Percentiles rank a stretch among this genome's conserved stretches.
Evolutionary conservation across 2,329 filamentous ascomycete genomes (phyloP).

Genomic region (Colletotrichum simmondsii): DNA sequence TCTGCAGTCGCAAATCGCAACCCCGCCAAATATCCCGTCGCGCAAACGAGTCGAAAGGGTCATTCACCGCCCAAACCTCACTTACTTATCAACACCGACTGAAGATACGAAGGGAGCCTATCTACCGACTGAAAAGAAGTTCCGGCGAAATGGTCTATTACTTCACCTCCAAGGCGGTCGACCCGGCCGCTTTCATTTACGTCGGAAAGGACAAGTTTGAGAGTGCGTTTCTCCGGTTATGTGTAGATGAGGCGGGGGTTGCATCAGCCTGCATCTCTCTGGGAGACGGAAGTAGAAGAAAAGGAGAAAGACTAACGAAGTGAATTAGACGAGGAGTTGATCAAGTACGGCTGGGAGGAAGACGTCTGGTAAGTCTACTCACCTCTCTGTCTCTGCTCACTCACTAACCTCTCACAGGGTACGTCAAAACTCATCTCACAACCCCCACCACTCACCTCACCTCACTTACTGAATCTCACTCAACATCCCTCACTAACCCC

Average conservation of each 20-base stretch:
- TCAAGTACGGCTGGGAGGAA: constrained; percentile 92
- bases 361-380: constrained; percentile 81
- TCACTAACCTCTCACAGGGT: constrained; percentile 39
- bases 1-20: neutral
- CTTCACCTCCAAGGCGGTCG: constrained; percentile 87
- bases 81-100: too few relatives aligned
- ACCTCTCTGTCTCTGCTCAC: neutral
- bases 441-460: constrained; percentile 19
- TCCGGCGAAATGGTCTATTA: constrained; percentile 84
- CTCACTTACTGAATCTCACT: too few relatives aligned
- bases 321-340: constrained; percentile 88
- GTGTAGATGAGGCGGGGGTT: constrained; percentile 16
- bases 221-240: constrained; percentile 70
- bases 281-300: neutral
- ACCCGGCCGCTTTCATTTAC: constrained; percentile 88
- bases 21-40: neutral
- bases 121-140: too few relatives aligned
- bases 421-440: constrained; percentile 26
- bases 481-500: neutral
- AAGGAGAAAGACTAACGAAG: neutral
- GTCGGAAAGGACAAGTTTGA: constrained; percentile 99
- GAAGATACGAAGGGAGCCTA: neutral
- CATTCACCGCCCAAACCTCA: too few relatives aligned
- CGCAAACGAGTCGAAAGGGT: neutral
- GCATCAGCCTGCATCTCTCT: neutral